These are phyloP conservation scores for Linderina pennispora DNA, from an alignment of 192 early-diverging fungal genomes.

Conservation along the genomic window DNA sequence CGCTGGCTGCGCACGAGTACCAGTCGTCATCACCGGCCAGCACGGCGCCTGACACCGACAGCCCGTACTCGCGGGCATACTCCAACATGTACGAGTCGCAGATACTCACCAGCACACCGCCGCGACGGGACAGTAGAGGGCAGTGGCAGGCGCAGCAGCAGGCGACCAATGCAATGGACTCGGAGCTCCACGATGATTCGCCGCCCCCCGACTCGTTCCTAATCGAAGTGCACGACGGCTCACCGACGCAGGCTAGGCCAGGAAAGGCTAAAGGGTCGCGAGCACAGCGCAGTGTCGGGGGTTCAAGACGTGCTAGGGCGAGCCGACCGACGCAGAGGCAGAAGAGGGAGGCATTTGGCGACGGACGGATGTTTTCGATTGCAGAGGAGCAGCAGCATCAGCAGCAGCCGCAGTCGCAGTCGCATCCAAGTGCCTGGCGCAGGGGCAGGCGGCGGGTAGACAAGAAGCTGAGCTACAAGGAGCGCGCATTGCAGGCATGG, in stretches of 20 bases:
- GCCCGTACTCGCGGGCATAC: slow-evolving; percentile 3
- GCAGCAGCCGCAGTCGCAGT: no score
- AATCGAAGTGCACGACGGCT: slow-evolving; percentile 23
- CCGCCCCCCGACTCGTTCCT: slow-evolving; percentile 33
- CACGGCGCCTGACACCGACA: slow-evolving; percentile 11
- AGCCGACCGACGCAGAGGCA: neutral
- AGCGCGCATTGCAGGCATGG: slow-evolving; percentile 76
- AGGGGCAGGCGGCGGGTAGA: slow-evolving; percentile 4
- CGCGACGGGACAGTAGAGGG: slow-evolving; percentile 2
- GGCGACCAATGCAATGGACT: neutral
- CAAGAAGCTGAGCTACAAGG: slow-evolving; percentile 30
- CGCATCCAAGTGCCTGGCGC: slow-evolving; percentile 11
- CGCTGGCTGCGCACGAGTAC: slow-evolving; percentile 4
- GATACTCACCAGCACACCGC: no score
- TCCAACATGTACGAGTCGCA: slow-evolving; percentile 17
- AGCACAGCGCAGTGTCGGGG: no score
- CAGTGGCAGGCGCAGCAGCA: neutral
- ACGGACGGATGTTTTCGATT: slow-evolving; percentile 20
- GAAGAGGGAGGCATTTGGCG: slow-evolving; percentile 12
- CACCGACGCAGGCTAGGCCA: no score
- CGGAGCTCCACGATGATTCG: slow-evolving; percentile 6
- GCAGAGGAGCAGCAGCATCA: slow-evolving; percentile 8
- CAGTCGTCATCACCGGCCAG: slow-evolving; percentile 10
- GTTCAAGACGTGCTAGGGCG: no score
- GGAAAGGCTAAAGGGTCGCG: no score